These are phyloP conservation scores for Thielaviopsis euricoi DNA, from an alignment of 2,329 filamentous ascomycete species.

Conservation along the genomic window DNA sequence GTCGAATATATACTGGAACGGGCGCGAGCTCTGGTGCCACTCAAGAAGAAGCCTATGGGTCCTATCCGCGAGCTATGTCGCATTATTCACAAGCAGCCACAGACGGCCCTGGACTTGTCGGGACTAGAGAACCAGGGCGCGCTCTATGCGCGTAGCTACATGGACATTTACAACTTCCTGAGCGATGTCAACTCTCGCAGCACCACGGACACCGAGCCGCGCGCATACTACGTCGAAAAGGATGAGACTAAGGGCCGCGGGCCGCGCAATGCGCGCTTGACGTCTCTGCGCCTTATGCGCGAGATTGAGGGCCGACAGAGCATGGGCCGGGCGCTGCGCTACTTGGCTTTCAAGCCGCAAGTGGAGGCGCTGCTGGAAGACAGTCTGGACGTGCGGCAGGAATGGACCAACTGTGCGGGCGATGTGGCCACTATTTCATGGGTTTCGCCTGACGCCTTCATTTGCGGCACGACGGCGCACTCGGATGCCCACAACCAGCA, in stretches of 20 bases:
- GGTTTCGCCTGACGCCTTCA: constrained; percentile 34
- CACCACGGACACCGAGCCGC: constrained; percentile 11
- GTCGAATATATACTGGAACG: constrained; percentile 15
- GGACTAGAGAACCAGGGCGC: constrained; percentile 12
- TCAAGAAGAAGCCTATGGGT: constrained; percentile 3
- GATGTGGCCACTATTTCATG: constrained; percentile 43
- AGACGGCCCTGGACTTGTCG: constrained; percentile 8
- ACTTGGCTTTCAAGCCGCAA: constrained; percentile 28
- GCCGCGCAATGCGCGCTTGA: constrained; percentile 19
- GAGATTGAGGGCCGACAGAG: constrained; percentile 30
- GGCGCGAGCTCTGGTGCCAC: constrained; percentile 6
- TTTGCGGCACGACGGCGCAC: constrained; percentile 47
- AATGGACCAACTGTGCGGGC: constrained; percentile 45
- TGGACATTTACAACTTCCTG: constrained; percentile 23
- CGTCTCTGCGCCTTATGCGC: constrained; percentile 30
- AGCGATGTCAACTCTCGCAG: constrained; percentile 20
- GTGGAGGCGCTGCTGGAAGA: constrained; percentile 34
- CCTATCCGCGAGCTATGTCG: constrained; percentile 13
- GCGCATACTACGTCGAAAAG: constrained; percentile 14
- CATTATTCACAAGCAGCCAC: constrained; percentile 11
- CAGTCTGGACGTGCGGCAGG: constrained; percentile 29
- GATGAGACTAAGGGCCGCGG: constrained; percentile 12
- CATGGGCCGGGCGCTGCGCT: constrained; percentile 25
- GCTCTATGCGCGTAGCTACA: constrained; percentile 15
- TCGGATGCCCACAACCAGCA: constrained; percentile 48